Base-by-base conservation (phyloP, 495 filamentous ascomycete genomes). In the Podospora conica region DNA sequence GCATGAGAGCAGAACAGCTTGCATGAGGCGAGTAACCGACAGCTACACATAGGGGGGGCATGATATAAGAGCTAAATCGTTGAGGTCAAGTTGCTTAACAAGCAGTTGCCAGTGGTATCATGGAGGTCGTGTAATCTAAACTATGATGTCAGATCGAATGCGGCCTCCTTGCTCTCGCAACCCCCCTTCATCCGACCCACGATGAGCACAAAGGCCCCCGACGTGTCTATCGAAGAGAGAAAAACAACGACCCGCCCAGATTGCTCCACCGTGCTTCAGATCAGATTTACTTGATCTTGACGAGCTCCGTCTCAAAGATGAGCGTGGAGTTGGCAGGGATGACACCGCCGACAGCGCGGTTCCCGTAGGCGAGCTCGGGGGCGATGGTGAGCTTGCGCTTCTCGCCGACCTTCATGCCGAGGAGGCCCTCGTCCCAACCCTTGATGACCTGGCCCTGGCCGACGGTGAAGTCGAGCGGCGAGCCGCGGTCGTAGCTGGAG, bases 341-440 rank as follows among this genome's bases (percentile, higher is more conserved):
- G 71, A 93, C 83, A 20, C 84, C 82, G 11, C 89, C 90, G 70
- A 86, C 80, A 25, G 73, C 83, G 59, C 83, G 79, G 67, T 86
- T 77, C 18, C 92, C 92, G 76, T 96, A 96, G 40, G 82, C 92
- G 65, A 87, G 81, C 66, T 86, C 79, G 22, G 91, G 89, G 21
- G 90, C 87, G 66, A 96, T 95, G 40, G 87, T 94, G 71, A 96
- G 78, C 67, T 69, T 73, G 70, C 75, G 84, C 85, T 90, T 91
- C 83, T 96, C 92, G 53, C 92, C 93, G 68, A 93, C 84, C 75
- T 92, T 95, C 93, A 96, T 96, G 71, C 90, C 90, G 61, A 92
- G 72, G 24, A 95, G 81, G 54, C 92, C 91, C 72, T 91, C 76
- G 74, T 96, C 92, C 92, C 92, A 96, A 70, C 79, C 91, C 80